These are phyloP conservation scores for Acacia acuminata DNA, from an alignment of 306 rosid genomes.

Conservation along the genomic window DNA sequence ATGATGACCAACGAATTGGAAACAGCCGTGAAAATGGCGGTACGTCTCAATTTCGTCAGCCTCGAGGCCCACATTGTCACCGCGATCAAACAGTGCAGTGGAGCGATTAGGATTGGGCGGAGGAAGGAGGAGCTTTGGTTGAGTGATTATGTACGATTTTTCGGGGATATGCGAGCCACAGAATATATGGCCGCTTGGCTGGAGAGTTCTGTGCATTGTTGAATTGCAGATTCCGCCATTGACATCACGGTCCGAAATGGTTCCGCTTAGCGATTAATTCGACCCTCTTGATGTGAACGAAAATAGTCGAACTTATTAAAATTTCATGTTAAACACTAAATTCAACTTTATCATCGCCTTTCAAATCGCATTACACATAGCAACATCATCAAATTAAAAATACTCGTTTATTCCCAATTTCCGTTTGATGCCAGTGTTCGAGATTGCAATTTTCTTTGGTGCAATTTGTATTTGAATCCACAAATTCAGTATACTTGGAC, in stretches of 20 bases:
- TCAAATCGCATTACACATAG: no score
- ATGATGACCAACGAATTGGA: slow-evolving; percentile 40
- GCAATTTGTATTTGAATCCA: neutral
- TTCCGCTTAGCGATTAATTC: neutral
- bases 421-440: neutral
- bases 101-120: neutral
- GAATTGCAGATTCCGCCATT: neutral
- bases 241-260: neutral
- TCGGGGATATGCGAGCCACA: neutral
- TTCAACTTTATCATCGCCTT: neutral
- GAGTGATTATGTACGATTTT: neutral
- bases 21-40: slow-evolving; percentile 35
- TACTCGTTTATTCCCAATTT: neutral
- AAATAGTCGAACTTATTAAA: neutral
- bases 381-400: no score
- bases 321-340: neutral
- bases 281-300: neutral
- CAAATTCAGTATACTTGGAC: neutral
- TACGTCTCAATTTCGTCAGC: slow-evolving; percentile 40
- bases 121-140: neutral
- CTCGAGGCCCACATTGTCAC: slow-evolving; percentile 35
- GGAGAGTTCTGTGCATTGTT: neutral
- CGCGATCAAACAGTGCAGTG: neutral
- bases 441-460: neutral
- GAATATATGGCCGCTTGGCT: neutral